Conservation (phyloP, 2,329 filamentous ascomycete species). For the Cercospora sp. region DNA sequence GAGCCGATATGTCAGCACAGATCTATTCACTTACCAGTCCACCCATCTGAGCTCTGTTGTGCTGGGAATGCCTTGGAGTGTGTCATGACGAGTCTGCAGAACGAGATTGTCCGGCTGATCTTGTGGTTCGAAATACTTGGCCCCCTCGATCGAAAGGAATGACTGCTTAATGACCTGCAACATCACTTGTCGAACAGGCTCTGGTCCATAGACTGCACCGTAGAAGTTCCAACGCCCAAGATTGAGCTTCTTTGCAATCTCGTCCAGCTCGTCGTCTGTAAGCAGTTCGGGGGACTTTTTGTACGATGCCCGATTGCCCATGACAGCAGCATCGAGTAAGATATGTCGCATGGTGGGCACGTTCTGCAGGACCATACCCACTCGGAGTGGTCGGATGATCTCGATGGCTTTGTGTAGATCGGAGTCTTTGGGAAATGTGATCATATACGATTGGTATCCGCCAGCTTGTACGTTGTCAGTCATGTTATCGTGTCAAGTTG, state of each 20-base stretch:
- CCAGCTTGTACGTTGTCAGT: background rate
- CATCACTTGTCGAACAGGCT: slow-evolving; percentile 34
- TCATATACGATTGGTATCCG: slow-evolving; percentile 42
- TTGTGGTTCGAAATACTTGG: slow-evolving; percentile 46
- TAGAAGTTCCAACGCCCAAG: slow-evolving; percentile 56
- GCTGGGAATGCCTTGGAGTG: slow-evolving; percentile 37
- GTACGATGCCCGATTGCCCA: slow-evolving; percentile 42
- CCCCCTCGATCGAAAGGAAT: slow-evolving; percentile 47
- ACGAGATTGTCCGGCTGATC: slow-evolving; percentile 40
- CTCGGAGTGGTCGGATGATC: slow-evolving; percentile 50
- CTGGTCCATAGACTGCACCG: slow-evolving; percentile 45
- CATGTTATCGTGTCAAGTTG: slow-evolving; percentile 44
- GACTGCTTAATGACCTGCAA: slow-evolving; percentile 46
- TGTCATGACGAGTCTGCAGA: slow-evolving; percentile 35
- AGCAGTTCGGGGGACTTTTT: slow-evolving; percentile 37
- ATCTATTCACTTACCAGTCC: slow-evolving; percentile 44
- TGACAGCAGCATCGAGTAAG: slow-evolving; percentile 48
- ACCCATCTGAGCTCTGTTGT: slow-evolving; percentile 46
- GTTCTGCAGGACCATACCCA: slow-evolving; percentile 49
- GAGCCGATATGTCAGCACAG: background rate
- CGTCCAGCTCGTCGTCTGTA: slow-evolving; percentile 44
- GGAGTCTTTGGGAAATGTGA: slow-evolving; percentile 52
- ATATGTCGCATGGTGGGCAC: slow-evolving; percentile 50
- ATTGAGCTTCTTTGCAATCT: slow-evolving; percentile 44
- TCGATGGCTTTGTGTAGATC: slow-evolving; percentile 52